Evolutionary conservation across 2,329 filamentous ascomycete genomes (phyloP).

Genomic region (Pseudogymnoascus sp.): DNA sequence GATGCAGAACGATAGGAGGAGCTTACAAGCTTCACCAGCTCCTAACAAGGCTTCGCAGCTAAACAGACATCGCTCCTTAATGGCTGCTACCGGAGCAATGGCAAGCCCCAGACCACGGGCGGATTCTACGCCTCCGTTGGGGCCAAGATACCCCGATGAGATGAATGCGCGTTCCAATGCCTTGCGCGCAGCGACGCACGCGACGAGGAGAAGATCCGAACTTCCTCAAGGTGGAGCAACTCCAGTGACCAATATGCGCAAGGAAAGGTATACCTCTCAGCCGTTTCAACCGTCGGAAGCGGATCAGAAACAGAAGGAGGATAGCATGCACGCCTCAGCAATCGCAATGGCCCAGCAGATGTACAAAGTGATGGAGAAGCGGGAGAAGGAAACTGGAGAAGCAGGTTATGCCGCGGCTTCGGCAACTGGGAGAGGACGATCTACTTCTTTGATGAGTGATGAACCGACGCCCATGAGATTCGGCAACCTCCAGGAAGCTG

Average conservation of each 20-base stretch:
- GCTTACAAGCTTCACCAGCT: slow-evolving; percentile 32
- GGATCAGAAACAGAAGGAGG: slow-evolving; percentile 65
- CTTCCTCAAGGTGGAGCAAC: slow-evolving; percentile 58
- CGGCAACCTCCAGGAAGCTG: slow-evolving; percentile 72
- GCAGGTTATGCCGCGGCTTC: slow-evolving; percentile 25
- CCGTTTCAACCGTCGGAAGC: slow-evolving; percentile 66
- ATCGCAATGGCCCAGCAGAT: slow-evolving; percentile 85
- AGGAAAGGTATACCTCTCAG: slow-evolving; percentile 70
- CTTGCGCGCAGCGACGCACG: slow-evolving; percentile 64
- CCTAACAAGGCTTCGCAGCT: slow-evolving; percentile 19
- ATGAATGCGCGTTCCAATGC: slow-evolving; percentile 59
- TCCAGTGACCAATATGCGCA: slow-evolving; percentile 59
- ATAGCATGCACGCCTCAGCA: slow-evolving; percentile 72
- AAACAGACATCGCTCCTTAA: slow-evolving; percentile 56
- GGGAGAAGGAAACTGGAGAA: slow-evolving; percentile 30
- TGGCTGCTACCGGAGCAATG: slow-evolving; percentile 73
- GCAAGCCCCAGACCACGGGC: slow-evolving; percentile 52
- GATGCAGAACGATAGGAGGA: slow-evolving; percentile 44
- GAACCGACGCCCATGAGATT: slow-evolving; percentile 40
- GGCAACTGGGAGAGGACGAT: slow-evolving; percentile 25
- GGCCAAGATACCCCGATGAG: slow-evolving; percentile 47
- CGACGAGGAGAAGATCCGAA: slow-evolving; percentile 42
- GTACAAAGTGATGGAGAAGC: slow-evolving; percentile 63
- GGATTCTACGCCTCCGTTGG: slow-evolving; percentile 50
- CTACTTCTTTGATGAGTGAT: slow-evolving; percentile 30